Percentiles rank a stretch among this genome's conserved stretches.
phyloP scores from a whole-genome alignment of 2,329 filamentous ascomycete genomes.

The Botrytis galanthina region DNA sequence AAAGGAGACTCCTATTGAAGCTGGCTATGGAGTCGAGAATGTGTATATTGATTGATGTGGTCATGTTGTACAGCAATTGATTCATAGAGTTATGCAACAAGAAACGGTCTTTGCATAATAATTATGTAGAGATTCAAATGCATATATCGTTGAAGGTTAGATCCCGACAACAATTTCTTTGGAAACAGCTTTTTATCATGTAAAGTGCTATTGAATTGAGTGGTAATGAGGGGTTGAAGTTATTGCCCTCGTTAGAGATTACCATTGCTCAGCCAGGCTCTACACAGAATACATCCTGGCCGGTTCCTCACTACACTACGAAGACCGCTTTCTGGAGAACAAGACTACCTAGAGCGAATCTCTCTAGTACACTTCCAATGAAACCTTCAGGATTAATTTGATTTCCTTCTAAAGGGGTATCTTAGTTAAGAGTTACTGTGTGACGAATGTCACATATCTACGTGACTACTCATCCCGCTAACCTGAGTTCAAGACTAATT shows the following conservation, averaged over 20 bases:
- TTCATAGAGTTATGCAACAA: neutral
- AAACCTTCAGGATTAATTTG: too few relatives aligned
- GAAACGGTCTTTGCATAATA: neutral
- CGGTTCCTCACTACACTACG: neutral
- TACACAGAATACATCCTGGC: neutral
- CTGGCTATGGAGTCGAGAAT: neutral
- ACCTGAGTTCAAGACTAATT: too few relatives aligned
- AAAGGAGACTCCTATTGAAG: neutral
- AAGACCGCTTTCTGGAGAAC: neutral
- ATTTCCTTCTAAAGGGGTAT: too few relatives aligned
- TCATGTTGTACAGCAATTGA: neutral
- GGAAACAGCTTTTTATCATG: too few relatives aligned
- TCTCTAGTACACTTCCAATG: too few relatives aligned
- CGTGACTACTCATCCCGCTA: too few relatives aligned
- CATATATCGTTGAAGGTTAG: neutral
- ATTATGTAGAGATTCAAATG: neutral
- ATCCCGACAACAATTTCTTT: rapidly evolving
- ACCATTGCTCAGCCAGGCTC: neutral
- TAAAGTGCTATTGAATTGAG: neutral
- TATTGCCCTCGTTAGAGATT: neutral
- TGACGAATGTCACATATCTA: too few relatives aligned
- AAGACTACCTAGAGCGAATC: too few relatives aligned
- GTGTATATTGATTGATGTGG: neutral
- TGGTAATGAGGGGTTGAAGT: neutral
- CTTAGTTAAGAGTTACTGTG: too few relatives aligned